These are phyloP conservation scores for sunflower (Helianthus annuus) DNA, from an alignment of 129 eudicot species.

Conservation along the genomic window HanXRQr2.0-SUNRISE NC_035436.2:45991963-45992462, in stretches of 20 bases:
- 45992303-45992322: not conserved
- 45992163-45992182: constrained; percentile 72
- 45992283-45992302: not conserved
- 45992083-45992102: constrained; percentile 97
- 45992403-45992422: not conserved
- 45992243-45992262: not conserved
- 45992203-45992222: constrained; percentile 4
- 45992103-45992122: constrained; percentile 92
- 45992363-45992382: not conserved
- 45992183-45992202: constrained; percentile 21
- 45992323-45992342: not conserved
- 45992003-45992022: not conserved
- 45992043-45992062: constrained; percentile 11
- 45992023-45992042: not conserved
- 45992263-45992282: constrained; percentile 3
- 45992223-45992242: constrained; percentile 11
- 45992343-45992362: constrained; percentile 1
- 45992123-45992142: constrained; percentile 87
- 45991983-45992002: not conserved
- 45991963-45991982: constrained; percentile 1
- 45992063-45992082: constrained; percentile 69
- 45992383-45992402: not conserved
- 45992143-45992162: constrained; percentile 79
- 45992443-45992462: not conserved
- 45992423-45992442: too few relatives aligned